Percentiles rank a stretch among this genome's conserved stretches.
These are phyloP conservation scores for Aquilaria sinensis DNA, from an alignment of 345 rosid species.

Conservation along the genomic window DNA sequence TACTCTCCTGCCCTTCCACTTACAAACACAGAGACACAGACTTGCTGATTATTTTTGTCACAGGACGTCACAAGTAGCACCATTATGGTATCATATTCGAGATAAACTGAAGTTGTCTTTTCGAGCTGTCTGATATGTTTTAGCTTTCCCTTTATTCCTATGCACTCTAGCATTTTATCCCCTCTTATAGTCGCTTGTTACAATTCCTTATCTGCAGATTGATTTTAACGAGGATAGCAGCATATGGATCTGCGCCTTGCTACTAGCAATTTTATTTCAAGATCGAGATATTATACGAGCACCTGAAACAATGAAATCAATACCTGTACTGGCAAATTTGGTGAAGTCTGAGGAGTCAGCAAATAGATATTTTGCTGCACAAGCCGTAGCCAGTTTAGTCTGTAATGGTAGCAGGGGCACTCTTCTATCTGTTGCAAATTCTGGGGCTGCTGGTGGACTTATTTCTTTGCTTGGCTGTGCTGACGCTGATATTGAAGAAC, in stretches of 20 bases:
- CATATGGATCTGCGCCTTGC: conserved; percentile 90
- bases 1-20: too few species aligned
- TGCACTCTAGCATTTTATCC: not conserved
- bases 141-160: not conserved
- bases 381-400: conserved; percentile 86
- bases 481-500: conserved; percentile 78
- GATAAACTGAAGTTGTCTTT: not conserved
- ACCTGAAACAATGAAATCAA: conserved; percentile 80
- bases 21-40: too few species aligned
- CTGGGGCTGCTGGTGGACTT: conserved; percentile 93
- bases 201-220: conserved; percentile 45
- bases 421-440: conserved; percentile 93
- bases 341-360: conserved; percentile 88
- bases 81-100: too few species aligned
- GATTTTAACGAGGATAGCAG: conserved; percentile 82
- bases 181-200: not conserved
- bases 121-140: not conserved
- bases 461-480: conserved; percentile 96
- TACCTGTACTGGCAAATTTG: conserved; percentile 83
- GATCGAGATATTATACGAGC: conserved; percentile 96
- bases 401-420: conserved; percentile 99
- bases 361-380: conserved; percentile 95
- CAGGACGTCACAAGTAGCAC: too few species aligned
- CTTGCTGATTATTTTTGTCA: too few species aligned
- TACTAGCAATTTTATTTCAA: conserved; percentile 88